These are phyloP conservation scores for Canavalia gladiata DNA, from an alignment of 306 rosid species.

Conservation along the genomic window DNA sequence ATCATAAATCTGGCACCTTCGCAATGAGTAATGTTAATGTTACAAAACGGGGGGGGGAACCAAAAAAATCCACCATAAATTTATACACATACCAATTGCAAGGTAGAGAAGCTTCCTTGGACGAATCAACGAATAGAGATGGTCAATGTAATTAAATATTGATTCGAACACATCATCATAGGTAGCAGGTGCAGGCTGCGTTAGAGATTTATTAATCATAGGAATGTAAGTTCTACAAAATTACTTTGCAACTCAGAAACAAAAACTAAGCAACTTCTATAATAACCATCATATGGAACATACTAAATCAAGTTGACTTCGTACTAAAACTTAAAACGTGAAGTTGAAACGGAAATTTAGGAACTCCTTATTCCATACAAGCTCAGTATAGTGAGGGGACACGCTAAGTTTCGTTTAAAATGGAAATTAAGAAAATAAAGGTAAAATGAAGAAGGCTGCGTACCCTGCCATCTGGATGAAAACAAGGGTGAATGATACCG, in stretches of 20 bases:
- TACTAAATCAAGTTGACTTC: background rate
- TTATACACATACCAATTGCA: slow-evolving; percentile 70
- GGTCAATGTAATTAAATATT: slow-evolving; percentile 79
- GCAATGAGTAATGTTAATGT: background rate
- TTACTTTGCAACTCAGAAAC: background rate
- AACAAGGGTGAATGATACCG: slow-evolving; percentile 85
- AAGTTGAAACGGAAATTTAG: slow-evolving; percentile 31
- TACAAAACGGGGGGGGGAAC: too few species aligned
- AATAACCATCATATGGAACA: background rate
- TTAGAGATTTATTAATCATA: slow-evolving; percentile 22
- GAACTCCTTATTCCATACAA: background rate
- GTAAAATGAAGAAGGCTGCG: background rate
- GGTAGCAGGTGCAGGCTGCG: slow-evolving; percentile 81
- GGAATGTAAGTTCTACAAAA: slow-evolving; percentile 3
- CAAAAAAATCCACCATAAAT: slow-evolving; percentile 16
- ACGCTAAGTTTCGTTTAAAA: too few species aligned
- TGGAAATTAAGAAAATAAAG: background rate
- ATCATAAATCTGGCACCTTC: slow-evolving; percentile 15
- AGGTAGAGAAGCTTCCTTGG: slow-evolving; percentile 86
- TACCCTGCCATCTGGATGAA: slow-evolving; percentile 89
- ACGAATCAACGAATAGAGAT: slow-evolving; percentile 80
- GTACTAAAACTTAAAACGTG: background rate
- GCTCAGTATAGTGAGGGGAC: background rate
- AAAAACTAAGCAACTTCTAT: background rate
- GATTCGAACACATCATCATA: slow-evolving; percentile 75